These are phyloP conservation scores for Sclerotinia minor DNA, from an alignment of 2,329 filamentous ascomycete species.

Conservation along the genomic window DNA sequence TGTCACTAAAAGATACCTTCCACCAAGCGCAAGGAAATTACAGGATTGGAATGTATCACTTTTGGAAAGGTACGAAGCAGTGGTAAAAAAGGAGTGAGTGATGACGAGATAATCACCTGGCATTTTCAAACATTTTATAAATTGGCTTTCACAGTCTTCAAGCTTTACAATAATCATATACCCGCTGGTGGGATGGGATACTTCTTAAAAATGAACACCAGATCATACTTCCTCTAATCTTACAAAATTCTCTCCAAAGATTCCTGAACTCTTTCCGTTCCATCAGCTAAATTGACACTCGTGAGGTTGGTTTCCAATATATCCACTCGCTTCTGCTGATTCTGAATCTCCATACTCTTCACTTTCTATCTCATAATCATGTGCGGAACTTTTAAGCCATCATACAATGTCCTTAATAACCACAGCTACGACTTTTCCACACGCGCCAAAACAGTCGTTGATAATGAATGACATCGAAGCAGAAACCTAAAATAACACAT, in stretches of 20 bases:
- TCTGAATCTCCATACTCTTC: neutral
- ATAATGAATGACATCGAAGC: neutral
- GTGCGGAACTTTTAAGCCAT: neutral
- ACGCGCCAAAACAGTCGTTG: no score
- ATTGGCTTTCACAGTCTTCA: neutral
- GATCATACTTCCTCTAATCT: conserved; percentile 4
- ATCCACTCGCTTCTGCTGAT: neutral
- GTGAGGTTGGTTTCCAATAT: neutral
- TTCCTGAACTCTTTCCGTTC: neutral
- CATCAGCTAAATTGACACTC: neutral
- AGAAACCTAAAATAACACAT: no score
- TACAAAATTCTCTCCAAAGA: neutral
- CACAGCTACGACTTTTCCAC: neutral
- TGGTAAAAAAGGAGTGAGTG: neutral
- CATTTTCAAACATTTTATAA: neutral
- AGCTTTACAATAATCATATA: neutral
- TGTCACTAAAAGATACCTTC: conserved; percentile 53
- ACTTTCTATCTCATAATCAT: neutral
- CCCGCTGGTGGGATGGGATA: neutral
- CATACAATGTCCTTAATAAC: neutral
- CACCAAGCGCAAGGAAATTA: conserved; percentile 56
- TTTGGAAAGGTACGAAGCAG: conserved; percentile 55
- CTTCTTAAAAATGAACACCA: conserved; percentile 1
- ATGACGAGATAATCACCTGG: neutral
- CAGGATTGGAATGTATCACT: conserved; percentile 68